Base-by-base conservation (phyloP, 306 rosid species). In the Begonia fuchsioides region DNA sequence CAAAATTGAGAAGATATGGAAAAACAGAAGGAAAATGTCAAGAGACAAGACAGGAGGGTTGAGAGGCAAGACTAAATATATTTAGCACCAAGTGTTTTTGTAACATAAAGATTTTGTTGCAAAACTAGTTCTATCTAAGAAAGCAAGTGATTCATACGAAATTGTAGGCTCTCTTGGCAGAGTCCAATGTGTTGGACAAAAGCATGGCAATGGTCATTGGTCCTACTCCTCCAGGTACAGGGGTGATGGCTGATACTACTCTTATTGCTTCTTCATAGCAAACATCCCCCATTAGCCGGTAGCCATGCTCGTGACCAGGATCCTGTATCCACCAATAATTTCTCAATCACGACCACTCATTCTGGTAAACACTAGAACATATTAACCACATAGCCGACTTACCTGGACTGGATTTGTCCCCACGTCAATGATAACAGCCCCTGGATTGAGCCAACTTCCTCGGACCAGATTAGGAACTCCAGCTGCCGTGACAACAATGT, bases 151-250 rank as follows among this genome's bases (percentile, higher is more conserved):
- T 10, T 82, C 64, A 79, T 40, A 61, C 44, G 41, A 69, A 80
- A 57, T 61, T 61, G 35, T 63, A 72, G 2, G 80, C 66, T 13
- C 86, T 70, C 53, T 80, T 83, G 40, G 96, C 93, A 14, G 94
- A 75, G 63, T 76, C 75, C 1, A 87, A 67, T 0, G 96, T 78
- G 74, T 87, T 87, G 10, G 52, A 56, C 13, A 83, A 82, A 32
- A 87, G 96, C 94, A 83, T 80, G 15, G 94, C 92, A 59, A 83
- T 72, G 6, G 94, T 83, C 94, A 87, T 68, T 3, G 94, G 96
- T 15, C 96, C 94, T 26, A 87, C 94, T 7, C 96, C 96, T 11
- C 96, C 96, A 1, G 94, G 96, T 41, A 83, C 94, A 40, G 93
- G 96, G 52, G 94, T 83, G 15, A 83, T 59, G 56, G 73, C 67